Conservation (phyloP, 2,329 filamentous ascomycete genomes). For the Verticillium zaregamsianum region DNA sequence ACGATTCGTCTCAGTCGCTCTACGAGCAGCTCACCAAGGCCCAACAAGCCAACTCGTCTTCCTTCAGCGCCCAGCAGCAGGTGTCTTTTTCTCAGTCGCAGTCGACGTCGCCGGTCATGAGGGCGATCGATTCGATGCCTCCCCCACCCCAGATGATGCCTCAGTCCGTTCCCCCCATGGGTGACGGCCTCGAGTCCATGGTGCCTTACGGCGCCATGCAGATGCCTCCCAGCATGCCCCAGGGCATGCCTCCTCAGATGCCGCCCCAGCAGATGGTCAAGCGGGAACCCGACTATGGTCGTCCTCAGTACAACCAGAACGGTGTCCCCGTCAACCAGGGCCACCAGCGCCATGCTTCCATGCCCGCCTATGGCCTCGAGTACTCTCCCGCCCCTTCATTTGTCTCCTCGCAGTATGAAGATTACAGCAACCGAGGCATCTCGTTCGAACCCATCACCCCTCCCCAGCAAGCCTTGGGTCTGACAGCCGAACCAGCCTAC, state of each 20-base stretch:
- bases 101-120: slow-evolving; percentile 82
- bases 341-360: slow-evolving; percentile 94
- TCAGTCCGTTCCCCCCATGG: slow-evolving; percentile 51
- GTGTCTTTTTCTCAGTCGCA: slow-evolving; percentile 70
- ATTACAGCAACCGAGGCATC: slow-evolving; percentile 93
- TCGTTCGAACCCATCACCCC: slow-evolving; percentile 97
- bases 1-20: slow-evolving; percentile 97
- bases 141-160: slow-evolving; percentile 79
- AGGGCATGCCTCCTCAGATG: slow-evolving; percentile 11
- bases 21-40: slow-evolving; percentile 99
- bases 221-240: slow-evolving; percentile 65
- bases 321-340: slow-evolving; percentile 77
- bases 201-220: slow-evolving; percentile 64
- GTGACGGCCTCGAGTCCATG: slow-evolving; percentile 69
- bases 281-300: slow-evolving; percentile 79
- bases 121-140: slow-evolving; percentile 90
- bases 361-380: slow-evolving; percentile 91
- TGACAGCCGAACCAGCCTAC: slow-evolving; percentile 87
- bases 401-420: slow-evolving; percentile 96
- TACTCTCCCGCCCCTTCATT: slow-evolving; percentile 98
- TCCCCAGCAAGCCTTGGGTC: slow-evolving; percentile 79
- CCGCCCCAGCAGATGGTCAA: slow-evolving; percentile 64
- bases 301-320: slow-evolving; percentile 87
- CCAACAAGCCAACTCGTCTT: slow-evolving; percentile 97
- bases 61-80: slow-evolving; percentile 76